phyloP scores from a whole-genome alignment of 2,329 filamentous ascomycete genomes.

The Parastagonospora avenae region DNA sequence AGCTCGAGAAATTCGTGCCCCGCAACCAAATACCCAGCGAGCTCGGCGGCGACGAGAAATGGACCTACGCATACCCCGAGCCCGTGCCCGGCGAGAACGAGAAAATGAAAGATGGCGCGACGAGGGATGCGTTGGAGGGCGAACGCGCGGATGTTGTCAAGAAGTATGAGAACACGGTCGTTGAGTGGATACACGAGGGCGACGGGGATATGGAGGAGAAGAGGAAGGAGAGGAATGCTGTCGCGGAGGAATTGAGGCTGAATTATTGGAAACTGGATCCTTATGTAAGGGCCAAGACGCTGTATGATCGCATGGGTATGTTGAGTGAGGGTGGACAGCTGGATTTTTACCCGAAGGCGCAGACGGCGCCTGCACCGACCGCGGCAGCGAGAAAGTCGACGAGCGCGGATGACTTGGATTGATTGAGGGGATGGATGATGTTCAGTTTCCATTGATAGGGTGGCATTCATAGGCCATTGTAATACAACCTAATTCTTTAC shows the following conservation, averaged over 20 bases:
- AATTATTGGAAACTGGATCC: conserved; percentile 93
- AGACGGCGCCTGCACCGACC: conserved; percentile 8
- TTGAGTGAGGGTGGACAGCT: conserved; percentile 70
- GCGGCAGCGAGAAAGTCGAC: conserved; percentile 22
- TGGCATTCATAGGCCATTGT: not conserved
- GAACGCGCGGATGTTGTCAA: conserved; percentile 70
- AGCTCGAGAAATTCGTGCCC: conserved; percentile 78
- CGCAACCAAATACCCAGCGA: conserved; percentile 76
- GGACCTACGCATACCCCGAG: conserved; percentile 82
- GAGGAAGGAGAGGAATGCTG: conserved; percentile 62
- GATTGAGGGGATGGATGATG: not conserved
- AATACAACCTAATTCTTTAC: no score
- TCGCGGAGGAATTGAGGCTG: conserved; percentile 68
- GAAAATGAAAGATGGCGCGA: conserved; percentile 66
- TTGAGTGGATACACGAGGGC: conserved; percentile 71
- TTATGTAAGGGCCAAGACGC: conserved; percentile 78
- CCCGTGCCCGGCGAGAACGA: conserved; percentile 77
- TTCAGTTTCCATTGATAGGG: not conserved
- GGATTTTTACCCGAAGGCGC: conserved; percentile 67
- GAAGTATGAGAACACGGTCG: conserved; percentile 74
- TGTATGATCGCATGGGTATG: conserved; percentile 82
- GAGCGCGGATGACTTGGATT: conserved; percentile 46
- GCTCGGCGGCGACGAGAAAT: conserved; percentile 84
- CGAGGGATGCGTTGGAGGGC: conserved; percentile 66
- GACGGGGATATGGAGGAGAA: conserved; percentile 52